phyloP scores from a whole-genome alignment of 2,329 filamentous ascomycete genomes.

The Seiridium unicorne region DNA sequence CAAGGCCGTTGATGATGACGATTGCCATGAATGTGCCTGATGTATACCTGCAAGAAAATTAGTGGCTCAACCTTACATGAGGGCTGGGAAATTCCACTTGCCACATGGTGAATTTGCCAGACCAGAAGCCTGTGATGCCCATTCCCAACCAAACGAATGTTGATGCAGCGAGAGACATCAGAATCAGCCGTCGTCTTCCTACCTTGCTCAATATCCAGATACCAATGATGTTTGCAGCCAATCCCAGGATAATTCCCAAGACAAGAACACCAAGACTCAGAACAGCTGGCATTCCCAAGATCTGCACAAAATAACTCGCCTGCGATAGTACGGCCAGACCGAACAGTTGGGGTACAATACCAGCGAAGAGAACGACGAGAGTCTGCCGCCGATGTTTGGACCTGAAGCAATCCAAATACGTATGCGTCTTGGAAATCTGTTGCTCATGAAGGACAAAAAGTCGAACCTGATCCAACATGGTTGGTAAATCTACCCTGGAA shows the following conservation, averaged over 20 bases:
- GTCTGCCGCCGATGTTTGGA: slow-evolving; percentile 40
- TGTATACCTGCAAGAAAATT: slow-evolving; percentile 4
- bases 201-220: slow-evolving; percentile 42
- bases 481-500: slow-evolving; percentile 22
- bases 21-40: slow-evolving; percentile 40
- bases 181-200: slow-evolving; percentile 36
- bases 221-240: slow-evolving; percentile 40
- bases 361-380: slow-evolving; percentile 39
- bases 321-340: slow-evolving; percentile 42
- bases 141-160: slow-evolving; percentile 40
- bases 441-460: slow-evolving; percentile 44
- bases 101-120: slow-evolving; percentile 36
- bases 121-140: slow-evolving; percentile 45
- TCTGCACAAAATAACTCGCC: slow-evolving; percentile 38
- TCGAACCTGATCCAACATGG: slow-evolving; percentile 40
- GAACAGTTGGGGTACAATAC: slow-evolving; percentile 41
- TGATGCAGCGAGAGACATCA: slow-evolving; percentile 30
- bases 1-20: slow-evolving; percentile 27
- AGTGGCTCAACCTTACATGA: not conserved
- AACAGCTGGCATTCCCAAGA: slow-evolving; percentile 29
- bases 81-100: slow-evolving; percentile 15
- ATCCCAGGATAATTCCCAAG: slow-evolving; percentile 41
- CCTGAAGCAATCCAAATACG: slow-evolving; percentile 43
- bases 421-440: slow-evolving; percentile 22
- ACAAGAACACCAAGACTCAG: slow-evolving; percentile 41